Conservation (phyloP, 2,329 filamentous ascomycete genomes). For the Mycosphaerella sp. region DNA sequence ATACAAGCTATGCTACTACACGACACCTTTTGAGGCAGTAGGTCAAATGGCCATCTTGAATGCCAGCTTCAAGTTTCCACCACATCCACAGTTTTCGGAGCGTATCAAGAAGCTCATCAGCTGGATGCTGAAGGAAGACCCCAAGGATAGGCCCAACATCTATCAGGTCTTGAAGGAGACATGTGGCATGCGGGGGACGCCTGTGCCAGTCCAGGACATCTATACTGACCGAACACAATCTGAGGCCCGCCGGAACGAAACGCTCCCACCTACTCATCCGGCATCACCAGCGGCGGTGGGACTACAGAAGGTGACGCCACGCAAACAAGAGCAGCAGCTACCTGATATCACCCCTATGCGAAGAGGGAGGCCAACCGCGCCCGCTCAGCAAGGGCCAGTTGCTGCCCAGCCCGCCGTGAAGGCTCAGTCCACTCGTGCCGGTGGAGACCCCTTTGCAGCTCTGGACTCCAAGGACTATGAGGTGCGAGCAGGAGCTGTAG, state of each 20-base stretch:
- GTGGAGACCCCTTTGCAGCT: constrained; percentile 83
- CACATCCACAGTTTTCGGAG: constrained; percentile 83
- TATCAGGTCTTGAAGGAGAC: constrained; percentile 86
- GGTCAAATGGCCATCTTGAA: constrained; percentile 96
- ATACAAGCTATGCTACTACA: constrained; percentile 99
- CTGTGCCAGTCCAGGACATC: constrained; percentile 77
- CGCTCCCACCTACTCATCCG: constrained; percentile 52
- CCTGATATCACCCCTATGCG: constrained; percentile 94
- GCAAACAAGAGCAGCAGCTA: constrained; percentile 63
- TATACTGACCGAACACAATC: constrained; percentile 53
- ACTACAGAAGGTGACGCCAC: constrained; percentile 70
- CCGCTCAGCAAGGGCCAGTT: constrained; percentile 37
- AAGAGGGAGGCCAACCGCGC: constrained; percentile 60
- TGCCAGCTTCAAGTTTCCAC: constrained; percentile 86
- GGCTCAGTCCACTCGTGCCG: constrained; percentile 58
- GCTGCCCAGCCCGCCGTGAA: constrained; percentile 50
- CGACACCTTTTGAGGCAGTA: constrained; percentile 95
- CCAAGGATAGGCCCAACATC: constrained; percentile 76
- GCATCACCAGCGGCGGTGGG: constrained; percentile 49
- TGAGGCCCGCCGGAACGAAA: constrained; percentile 56
- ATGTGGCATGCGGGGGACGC: constrained; percentile 77
- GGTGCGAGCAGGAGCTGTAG: constrained; percentile 49
- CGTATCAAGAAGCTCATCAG: constrained; percentile 84
- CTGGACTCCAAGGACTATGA: constrained; percentile 61
- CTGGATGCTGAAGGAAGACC: constrained; percentile 84